Evolutionary conservation across 129 eudicot species (phyloP).

Genomic region (Flaveria trinervia): DNA sequence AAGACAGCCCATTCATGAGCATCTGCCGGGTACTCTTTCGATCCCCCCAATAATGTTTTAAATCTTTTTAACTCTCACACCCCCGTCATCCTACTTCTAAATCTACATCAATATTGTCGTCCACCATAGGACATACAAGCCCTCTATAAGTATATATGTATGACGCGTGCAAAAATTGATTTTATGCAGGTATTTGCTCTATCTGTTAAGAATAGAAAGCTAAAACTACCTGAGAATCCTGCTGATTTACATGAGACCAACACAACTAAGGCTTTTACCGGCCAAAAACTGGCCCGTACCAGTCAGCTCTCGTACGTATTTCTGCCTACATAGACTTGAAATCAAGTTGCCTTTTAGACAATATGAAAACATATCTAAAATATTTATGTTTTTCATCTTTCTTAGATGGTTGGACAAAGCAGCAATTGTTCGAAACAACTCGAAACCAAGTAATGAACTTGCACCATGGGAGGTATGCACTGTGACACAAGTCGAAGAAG

Average conservation of each 20-base stretch:
- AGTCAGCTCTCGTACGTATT: constrained; percentile 52
- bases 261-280: constrained; percentile 39
- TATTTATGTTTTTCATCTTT: not conserved
- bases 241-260: constrained; percentile 52
- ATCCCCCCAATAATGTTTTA: not conserved
- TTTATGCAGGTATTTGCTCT: constrained; percentile 51
- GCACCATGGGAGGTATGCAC: constrained; percentile 59
- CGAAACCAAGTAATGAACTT: constrained; percentile 27
- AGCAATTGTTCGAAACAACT: constrained; percentile 44
- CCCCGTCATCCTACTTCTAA: too few relatives aligned
- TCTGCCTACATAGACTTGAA: not conserved
- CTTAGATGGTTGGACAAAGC: constrained; percentile 74
- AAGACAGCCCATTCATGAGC: constrained; percentile 51
- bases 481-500: constrained; percentile 80
- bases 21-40: constrained; percentile 40
- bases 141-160: too few relatives aligned
- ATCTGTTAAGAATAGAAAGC: constrained; percentile 55
- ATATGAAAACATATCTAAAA: not conserved
- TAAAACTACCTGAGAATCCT: constrained; percentile 45
- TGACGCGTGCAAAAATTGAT: not conserved
- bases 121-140: too few relatives aligned
- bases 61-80: too few relatives aligned
- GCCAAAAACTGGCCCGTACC: constrained; percentile 48
- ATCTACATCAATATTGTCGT: too few relatives aligned
- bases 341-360: not conserved